phyloP scores from a whole-genome alignment of 129 eudicot species.

The Artemisia annua region DNA sequence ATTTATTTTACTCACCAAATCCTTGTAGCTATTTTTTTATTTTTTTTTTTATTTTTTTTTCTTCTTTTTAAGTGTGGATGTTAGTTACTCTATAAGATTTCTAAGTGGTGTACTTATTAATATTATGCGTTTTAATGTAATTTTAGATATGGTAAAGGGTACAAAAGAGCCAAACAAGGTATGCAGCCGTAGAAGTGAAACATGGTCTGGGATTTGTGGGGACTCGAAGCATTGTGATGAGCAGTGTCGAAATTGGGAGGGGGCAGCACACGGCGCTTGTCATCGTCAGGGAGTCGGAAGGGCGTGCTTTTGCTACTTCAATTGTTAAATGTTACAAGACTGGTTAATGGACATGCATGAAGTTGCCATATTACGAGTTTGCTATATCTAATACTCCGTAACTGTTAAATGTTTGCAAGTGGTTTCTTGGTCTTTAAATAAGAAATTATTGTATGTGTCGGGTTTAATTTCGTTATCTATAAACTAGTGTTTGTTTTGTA shows the following conservation, averaged over 20 bases:
- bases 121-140: neutral
- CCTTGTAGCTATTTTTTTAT: too few species aligned
- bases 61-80: too few species aligned
- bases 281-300: conserved; percentile 18
- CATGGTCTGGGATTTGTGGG: conserved; percentile 24
- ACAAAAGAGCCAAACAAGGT: neutral
- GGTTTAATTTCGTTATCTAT: too few species aligned
- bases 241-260: conserved; percentile 24
- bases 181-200: conserved; percentile 30
- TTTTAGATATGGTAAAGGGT: conserved; percentile 6
- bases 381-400: too few species aligned
- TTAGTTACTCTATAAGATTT: conserved; percentile 1
- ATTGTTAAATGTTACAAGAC: conserved; percentile 1
- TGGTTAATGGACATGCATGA: neutral
- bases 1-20: too few species aligned
- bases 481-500: too few species aligned
- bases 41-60: too few species aligned
- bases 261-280: conserved; percentile 32
- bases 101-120: neutral
- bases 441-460: too few species aligned
- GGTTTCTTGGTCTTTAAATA: too few species aligned
- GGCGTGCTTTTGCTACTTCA: conserved; percentile 36
- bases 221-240: conserved; percentile 26
- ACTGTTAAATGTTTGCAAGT: too few species aligned
- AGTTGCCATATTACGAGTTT: neutral